Evolutionary conservation across 371 early-diverging fungal species (phyloP).

Genomic region (Encephalitozoon intestinalis): DNA sequence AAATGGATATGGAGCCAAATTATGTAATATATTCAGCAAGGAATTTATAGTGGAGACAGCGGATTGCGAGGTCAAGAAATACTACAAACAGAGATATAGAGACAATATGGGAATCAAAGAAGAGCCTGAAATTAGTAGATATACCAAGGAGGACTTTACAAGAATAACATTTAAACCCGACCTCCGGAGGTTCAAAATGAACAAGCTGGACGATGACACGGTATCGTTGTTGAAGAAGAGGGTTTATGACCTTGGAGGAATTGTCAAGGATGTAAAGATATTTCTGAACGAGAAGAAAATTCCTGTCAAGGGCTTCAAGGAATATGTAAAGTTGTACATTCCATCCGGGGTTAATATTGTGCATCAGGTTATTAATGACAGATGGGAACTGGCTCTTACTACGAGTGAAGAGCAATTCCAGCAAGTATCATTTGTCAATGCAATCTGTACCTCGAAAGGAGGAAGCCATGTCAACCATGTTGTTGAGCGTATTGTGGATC

Average conservation of each 20-base stretch:
- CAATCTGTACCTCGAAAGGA: conserved; percentile 90
- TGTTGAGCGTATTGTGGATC: conserved; percentile 75
- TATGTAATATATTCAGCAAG: conserved; percentile 92
- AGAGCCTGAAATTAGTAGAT: conserved; percentile 46
- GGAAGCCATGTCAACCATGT: conserved; percentile 86
- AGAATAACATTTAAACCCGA: conserved; percentile 90
- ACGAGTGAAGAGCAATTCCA: conserved; percentile 88
- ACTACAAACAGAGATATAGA: conserved; percentile 65
- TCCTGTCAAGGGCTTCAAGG: conserved; percentile 74
- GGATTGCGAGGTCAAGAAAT: conserved; percentile 64
- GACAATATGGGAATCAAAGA: conserved; percentile 58
- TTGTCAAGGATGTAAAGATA: conserved; percentile 75
- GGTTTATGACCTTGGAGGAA: conserved; percentile 91
- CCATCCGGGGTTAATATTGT: conserved; percentile 61
- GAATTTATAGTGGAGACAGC: conserved; percentile 93
- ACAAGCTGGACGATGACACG: conserved; percentile 71
- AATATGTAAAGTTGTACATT: conserved; percentile 76
- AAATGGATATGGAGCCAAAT: conserved; percentile 97
- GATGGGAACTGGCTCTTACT: conserved; percentile 93
- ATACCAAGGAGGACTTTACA: conserved; percentile 57
- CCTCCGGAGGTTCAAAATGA: conserved; percentile 79
- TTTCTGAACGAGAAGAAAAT: conserved; percentile 77
- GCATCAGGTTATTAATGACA: conserved; percentile 67
- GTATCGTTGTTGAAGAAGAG: conserved; percentile 80
- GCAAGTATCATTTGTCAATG: conserved; percentile 93